Base-by-base conservation (phyloP, 2,329 filamentous ascomycete species). In the Apiospora malaysiana region DNA sequence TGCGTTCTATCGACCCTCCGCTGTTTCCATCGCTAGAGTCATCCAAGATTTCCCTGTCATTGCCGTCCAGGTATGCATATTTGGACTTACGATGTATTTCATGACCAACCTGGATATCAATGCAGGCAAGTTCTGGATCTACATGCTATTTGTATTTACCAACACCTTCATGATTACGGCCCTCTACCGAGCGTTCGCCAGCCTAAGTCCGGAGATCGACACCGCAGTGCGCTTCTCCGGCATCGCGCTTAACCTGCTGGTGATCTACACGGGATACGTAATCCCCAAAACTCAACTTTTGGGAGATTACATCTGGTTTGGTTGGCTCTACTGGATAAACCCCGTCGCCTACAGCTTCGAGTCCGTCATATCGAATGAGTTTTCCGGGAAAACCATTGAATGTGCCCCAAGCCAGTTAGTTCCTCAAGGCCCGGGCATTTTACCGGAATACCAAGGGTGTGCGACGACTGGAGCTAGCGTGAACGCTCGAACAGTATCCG, bases 71-170 rank as follows among this genome's bases (percentile, higher is more conserved):
- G 85, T 91, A 0, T 82, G 92, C 69, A 82, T 89, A 25, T 95
- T 94, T 82, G 92, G 92, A 72, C 66, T 93, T 49, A 87, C 91
- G 23, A 84, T 95, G 47, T 95, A 95, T 82, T 95, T 94, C 81
- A 91, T 95, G 91, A 88, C 91, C 0, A 90, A 92, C 68, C 84
- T 95, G 1, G 86, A 91, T 69, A 83, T 91, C 40, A 88, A 89
- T 40, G 86, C 92, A 0, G 90, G 89, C 59, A 86, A 91, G 32
- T 93, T 92, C 78, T 93, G 91, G 77, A 90, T 91, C 69, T 88
- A 89, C 75, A 86, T 89, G 72, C 79, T 92, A 0, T 89, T 92
- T 72, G 86, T 89, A 18, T 81, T 78, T 68, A 72, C 72, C 18
- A 78, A 74, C 7, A 79, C 79, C 0, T 71, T 79, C 16, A 73